These are phyloP conservation scores for Akanthomyces uredinophilus DNA, from an alignment of 2,329 filamentous ascomycete genomes.

Conservation along the genomic window DNA sequence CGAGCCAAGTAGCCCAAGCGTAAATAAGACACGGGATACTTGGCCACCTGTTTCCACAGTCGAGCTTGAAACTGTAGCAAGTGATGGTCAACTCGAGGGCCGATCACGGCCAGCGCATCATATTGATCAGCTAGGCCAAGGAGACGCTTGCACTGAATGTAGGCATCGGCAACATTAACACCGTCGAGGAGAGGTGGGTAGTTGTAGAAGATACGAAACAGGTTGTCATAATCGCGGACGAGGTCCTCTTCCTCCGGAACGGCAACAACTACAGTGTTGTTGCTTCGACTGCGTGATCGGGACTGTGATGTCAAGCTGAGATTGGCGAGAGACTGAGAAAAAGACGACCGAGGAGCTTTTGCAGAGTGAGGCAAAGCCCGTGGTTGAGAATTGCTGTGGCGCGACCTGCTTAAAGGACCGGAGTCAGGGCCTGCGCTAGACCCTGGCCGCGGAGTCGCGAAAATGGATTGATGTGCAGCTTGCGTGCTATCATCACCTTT, in stretches of 20 bases:
- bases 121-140: constrained; percentile 90
- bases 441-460: constrained; percentile 23
- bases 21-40: constrained; percentile 89
- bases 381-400: constrained; percentile 48
- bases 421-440: constrained; percentile 44
- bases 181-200: constrained; percentile 76
- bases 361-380: constrained; percentile 21
- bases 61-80: constrained; percentile 85
- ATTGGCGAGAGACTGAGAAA: constrained; percentile 86
- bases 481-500: constrained; percentile 20
- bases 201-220: constrained; percentile 96
- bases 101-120: constrained; percentile 81
- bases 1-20: constrained; percentile 83
- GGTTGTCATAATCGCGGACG: constrained; percentile 88
- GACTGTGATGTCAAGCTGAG: constrained; percentile 46
- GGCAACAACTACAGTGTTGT: constrained; percentile 32
- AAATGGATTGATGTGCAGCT: constrained; percentile 25
- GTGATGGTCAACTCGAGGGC: constrained; percentile 88
- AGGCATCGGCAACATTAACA: constrained; percentile 86
- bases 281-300: constrained; percentile 35
- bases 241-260: constrained; percentile 66
- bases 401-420: constrained; percentile 25
- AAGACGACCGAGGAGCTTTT: constrained; percentile 33
- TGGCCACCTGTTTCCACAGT: constrained; percentile 93
- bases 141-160: constrained; percentile 88